Percentiles rank a stretch among this genome's conserved stretches.
Conservation (phyloP, 148 eudicot genomes). For the Chenopodium berlandieri region DNA sequence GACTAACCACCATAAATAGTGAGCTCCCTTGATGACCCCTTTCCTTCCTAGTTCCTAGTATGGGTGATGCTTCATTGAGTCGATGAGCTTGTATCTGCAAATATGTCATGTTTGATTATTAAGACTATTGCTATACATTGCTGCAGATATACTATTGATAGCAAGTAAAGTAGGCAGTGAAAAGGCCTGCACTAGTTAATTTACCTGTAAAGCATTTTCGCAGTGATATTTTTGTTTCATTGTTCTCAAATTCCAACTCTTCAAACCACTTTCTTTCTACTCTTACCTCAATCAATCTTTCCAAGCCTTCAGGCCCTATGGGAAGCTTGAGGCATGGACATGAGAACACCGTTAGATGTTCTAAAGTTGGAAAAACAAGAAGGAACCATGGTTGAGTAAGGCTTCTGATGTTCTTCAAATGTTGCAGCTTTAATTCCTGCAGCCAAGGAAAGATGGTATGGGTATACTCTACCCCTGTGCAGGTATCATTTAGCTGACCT, state of each 20-base stretch:
- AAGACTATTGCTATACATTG: not conserved
- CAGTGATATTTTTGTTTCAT: not conserved
- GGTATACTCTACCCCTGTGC: not conserved
- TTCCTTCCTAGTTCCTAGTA: not conserved
- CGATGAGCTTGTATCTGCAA: slow-evolving; percentile 6
- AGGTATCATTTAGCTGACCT: not conserved
- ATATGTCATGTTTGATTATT: not conserved
- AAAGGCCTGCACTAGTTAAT: not conserved
- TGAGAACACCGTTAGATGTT: slow-evolving; percentile 20
- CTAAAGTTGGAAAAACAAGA: slow-evolving; percentile 20
- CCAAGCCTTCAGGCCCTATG: slow-evolving; percentile 22
- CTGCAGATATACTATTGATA: not conserved
- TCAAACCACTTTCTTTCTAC: slow-evolving; percentile 31
- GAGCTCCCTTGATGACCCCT: not conserved
- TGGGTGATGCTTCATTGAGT: not conserved
- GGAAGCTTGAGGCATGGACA: slow-evolving; percentile 21
- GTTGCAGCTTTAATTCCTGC: slow-evolving; percentile 16
- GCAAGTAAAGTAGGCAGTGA: not conserved
- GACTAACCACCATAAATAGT: not conserved
- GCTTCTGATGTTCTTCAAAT: slow-evolving; percentile 21
- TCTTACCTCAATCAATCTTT: slow-evolving; percentile 10
- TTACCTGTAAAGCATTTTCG: slow-evolving; percentile 25
- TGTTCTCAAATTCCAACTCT: slow-evolving; percentile 21
- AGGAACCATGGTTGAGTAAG: slow-evolving; percentile 10
- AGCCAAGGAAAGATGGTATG: slow-evolving; percentile 22